Base-by-base conservation (phyloP, 768 basidiomycete genomes). In the Hebeloma cylindrosporum region DNA sequence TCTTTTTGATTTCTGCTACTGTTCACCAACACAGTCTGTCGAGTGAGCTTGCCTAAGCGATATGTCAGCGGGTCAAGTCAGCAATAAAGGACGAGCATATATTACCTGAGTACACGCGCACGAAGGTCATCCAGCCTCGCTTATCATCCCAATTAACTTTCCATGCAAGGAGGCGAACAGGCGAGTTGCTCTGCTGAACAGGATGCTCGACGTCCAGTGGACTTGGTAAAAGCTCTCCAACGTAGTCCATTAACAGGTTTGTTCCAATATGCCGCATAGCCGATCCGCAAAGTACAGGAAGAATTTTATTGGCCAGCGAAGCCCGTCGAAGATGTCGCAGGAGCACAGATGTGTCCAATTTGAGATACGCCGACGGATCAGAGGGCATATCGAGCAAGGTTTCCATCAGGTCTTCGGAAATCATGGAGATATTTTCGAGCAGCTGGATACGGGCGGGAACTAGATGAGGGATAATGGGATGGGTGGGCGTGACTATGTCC, bases 61-160 rank as follows among this genome's bases (percentile, higher is more conserved):
- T 43, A 3, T 27, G 45, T n/a, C n/a, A n/a, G n/a, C n/a, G n/a
- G n/a, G n/a, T n/a, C n/a, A n/a, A n/a, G n/a, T n/a, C n/a, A n/a
- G n/a, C n/a, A n/a, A n/a, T 27, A 18, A 10, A 17, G 9, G 16
- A 13, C 71, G n/a, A n/a, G n/a, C n/a, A n/a, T n/a, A n/a, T n/a
- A n/a, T 49, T 60, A 88, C 90, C 91, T 41, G 90, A 91, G 63
- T 93, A 93, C 14, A 93, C 79, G 18, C 91, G 75, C 28, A 93
- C 84, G 60, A 91, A 93, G 2, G 91, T 93, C 89, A 93, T 91
- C 91, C 91, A 93, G 17, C 91, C 91, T 44, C 68, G 65, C 54
- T 75, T 78, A 46, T 81, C 82, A 57, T 93, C 89, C 90, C 89
- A 92, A 22, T 71, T 74, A 16, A 93, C 91, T 60, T 93, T 93